phyloP scores from a whole-genome alignment of 768 basidiomycete genomes.

The Leucogyrophana mollusca region DNA sequence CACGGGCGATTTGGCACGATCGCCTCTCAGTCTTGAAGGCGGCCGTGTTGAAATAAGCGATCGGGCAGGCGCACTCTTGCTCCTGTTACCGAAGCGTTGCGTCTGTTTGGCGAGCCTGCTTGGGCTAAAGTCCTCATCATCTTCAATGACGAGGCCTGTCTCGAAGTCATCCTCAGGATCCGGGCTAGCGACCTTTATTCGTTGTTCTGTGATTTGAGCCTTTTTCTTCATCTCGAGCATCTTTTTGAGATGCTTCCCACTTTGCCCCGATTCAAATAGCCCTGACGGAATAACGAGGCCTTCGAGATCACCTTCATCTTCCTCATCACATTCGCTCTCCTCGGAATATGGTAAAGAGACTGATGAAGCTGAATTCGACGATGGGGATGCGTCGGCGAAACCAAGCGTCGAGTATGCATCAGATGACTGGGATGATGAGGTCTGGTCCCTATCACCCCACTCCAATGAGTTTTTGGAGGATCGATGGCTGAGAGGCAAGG shows the following conservation, averaged over 20 bases:
- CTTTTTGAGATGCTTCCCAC: slow-evolving; percentile 48
- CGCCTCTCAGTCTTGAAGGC: slow-evolving; percentile 57
- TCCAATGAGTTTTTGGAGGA: slow-evolving; percentile 83
- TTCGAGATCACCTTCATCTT: slow-evolving; percentile 74
- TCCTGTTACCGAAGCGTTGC: slow-evolving; percentile 47
- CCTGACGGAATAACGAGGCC: slow-evolving; percentile 77
- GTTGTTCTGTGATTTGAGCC: slow-evolving; percentile 52
- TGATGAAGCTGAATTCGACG: slow-evolving; percentile 70
- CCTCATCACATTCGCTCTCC: slow-evolving; percentile 62
- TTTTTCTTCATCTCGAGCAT: slow-evolving; percentile 57
- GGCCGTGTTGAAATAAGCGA: slow-evolving; percentile 53
- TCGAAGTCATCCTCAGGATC: slow-evolving; percentile 87
- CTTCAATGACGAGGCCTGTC: slow-evolving; percentile 78
- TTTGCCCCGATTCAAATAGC: slow-evolving; percentile 71
- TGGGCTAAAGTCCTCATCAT: slow-evolving; percentile 80
- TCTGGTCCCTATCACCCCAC: slow-evolving; percentile 84
- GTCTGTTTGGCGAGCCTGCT: slow-evolving; percentile 58
- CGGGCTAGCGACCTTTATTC: slow-evolving; percentile 50
- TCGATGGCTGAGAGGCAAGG: slow-evolving; percentile 71
- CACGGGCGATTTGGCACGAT: slow-evolving; percentile 71
- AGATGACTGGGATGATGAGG: slow-evolving; percentile 83
- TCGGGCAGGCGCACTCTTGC: slow-evolving; percentile 58
- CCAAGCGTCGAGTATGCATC: slow-evolving; percentile 82
- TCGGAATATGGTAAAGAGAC: slow-evolving; percentile 67
- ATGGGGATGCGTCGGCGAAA: slow-evolving; percentile 68